These are phyloP conservation scores for Geoglossum glabrum DNA, from an alignment of 495 filamentous ascomycete genomes.

Conservation along the genomic window DNA sequence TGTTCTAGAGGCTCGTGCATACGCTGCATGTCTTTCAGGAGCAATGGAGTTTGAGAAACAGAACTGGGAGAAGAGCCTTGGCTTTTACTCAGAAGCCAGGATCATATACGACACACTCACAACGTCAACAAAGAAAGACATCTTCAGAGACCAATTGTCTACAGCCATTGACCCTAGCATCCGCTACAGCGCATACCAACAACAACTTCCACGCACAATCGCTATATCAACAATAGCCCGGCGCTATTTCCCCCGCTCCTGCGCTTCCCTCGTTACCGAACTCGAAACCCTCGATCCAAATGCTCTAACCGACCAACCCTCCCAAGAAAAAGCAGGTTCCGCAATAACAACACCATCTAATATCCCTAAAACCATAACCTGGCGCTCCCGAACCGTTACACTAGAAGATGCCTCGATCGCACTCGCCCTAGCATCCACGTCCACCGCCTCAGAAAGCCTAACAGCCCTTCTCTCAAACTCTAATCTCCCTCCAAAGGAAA, in stretches of 20 bases:
- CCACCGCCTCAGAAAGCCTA: conserved; percentile 31
- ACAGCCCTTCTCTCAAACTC: conserved; percentile 38
- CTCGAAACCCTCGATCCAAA: conserved; percentile 56
- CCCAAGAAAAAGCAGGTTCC: conserved; percentile 32
- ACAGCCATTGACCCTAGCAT: conserved; percentile 84
- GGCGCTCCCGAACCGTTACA: conserved; percentile 71
- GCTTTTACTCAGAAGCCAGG: conserved; percentile 50
- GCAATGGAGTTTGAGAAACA: conserved; percentile 68
- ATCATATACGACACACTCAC: conserved; percentile 67
- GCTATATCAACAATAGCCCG: conserved; percentile 59
- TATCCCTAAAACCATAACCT: conserved; percentile 58
- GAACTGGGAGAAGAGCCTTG: conserved; percentile 62
- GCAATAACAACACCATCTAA: conserved; percentile 28
- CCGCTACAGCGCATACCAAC: conserved; percentile 81
- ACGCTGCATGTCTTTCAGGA: conserved; percentile 52
- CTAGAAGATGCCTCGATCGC: conserved; percentile 90
- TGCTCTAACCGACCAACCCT: conserved; percentile 41
- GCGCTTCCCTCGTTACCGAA: conserved; percentile 37
- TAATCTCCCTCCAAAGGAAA: conserved; percentile 29
- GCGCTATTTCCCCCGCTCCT: conserved; percentile 45
- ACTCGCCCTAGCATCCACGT: conserved; percentile 36
- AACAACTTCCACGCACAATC: conserved; percentile 63
- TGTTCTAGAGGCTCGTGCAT: conserved; percentile 72
- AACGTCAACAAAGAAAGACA: conserved; percentile 42
- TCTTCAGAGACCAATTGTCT: conserved; percentile 67